These are phyloP conservation scores for Phytophthora parvispora DNA, from an alignment of 352 stramenopile genomes.

Conservation along the genomic window DNA sequence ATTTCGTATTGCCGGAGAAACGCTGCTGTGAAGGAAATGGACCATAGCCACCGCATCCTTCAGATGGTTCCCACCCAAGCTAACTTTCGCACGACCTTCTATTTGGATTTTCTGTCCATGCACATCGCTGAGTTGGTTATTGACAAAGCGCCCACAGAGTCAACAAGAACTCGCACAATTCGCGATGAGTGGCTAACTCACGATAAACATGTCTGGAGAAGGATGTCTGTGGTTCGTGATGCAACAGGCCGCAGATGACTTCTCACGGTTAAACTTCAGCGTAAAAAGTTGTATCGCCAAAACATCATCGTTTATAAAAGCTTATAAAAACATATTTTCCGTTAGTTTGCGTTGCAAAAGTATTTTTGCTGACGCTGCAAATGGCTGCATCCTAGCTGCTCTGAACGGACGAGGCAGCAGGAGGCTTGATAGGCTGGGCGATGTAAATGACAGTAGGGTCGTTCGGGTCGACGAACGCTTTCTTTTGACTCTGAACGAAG, in stretches of 20 bases:
- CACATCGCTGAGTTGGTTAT: constrained; percentile 1
- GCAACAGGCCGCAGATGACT: too few relatives aligned
- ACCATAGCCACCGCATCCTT: constrained; percentile 2
- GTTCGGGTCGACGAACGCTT: constrained; percentile 89
- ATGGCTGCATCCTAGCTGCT: neutral
- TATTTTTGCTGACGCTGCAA: too few relatives aligned
- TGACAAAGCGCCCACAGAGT: too few relatives aligned
- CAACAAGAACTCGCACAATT: too few relatives aligned
- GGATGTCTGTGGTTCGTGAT: too few relatives aligned
- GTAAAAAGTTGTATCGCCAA: too few relatives aligned
- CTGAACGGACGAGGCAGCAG: neutral
- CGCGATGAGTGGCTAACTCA: too few relatives aligned
- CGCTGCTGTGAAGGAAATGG: neutral
- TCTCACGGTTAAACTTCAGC: too few relatives aligned
- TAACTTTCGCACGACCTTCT: neutral
- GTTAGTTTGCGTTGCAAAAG: too few relatives aligned
- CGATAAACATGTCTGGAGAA: too few relatives aligned
- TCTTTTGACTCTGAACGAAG: constrained; percentile 86
- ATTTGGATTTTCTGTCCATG: constrained; percentile 14
- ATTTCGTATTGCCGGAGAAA: constrained; percentile 4
- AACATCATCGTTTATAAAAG: too few relatives aligned
- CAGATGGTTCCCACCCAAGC: constrained; percentile 1
- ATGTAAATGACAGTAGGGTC: constrained; percentile 90
- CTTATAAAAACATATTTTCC: too few relatives aligned
- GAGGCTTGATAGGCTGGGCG: constrained; percentile 62